Conservation (phyloP, 1,139 yeast species). For the Saccharomyces uvarum region DNA sequence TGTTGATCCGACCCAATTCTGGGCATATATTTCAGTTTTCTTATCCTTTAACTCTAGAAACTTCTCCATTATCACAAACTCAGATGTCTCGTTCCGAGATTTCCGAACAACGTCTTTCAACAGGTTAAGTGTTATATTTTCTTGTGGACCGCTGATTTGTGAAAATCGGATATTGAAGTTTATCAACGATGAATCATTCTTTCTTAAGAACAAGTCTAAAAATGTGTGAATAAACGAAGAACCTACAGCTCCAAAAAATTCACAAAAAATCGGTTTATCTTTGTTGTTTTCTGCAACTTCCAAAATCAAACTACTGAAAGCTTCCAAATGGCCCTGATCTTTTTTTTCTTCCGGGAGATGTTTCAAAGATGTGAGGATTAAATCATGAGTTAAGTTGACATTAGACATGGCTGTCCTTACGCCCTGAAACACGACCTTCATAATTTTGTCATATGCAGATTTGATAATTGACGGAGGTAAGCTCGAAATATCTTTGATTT, state of each 20-base stretch:
- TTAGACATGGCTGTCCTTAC: background rate
- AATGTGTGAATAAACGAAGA: background rate
- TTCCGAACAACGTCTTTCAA: constrained; percentile 14
- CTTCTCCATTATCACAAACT: constrained; percentile 13
- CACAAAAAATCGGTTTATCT: background rate
- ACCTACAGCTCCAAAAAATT: background rate
- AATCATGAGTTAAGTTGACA: background rate
- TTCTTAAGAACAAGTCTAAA: background rate
- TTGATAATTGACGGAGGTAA: constrained; percentile 7
- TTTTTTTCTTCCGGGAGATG: background rate
- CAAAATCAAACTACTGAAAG: constrained; percentile 7
- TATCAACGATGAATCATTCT: background rate
- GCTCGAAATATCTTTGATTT: constrained; percentile 11
- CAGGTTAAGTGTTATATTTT: constrained; percentile 6
- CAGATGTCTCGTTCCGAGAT: constrained; percentile 12
- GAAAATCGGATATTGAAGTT: background rate
- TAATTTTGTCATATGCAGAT: background rate
- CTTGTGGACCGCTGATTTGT: background rate
- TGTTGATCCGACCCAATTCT: constrained; percentile 23
- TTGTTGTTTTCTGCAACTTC: constrained; percentile 6
- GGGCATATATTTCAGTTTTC: constrained; percentile 12
- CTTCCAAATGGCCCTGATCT: background rate
- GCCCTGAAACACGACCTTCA: background rate
- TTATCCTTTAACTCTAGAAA: constrained; percentile 14
- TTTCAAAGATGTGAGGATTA: background rate